These are phyloP conservation scores for Salix arbutifolia DNA, from an alignment of 345 rosid genomes.

Conservation along the genomic window DNA sequence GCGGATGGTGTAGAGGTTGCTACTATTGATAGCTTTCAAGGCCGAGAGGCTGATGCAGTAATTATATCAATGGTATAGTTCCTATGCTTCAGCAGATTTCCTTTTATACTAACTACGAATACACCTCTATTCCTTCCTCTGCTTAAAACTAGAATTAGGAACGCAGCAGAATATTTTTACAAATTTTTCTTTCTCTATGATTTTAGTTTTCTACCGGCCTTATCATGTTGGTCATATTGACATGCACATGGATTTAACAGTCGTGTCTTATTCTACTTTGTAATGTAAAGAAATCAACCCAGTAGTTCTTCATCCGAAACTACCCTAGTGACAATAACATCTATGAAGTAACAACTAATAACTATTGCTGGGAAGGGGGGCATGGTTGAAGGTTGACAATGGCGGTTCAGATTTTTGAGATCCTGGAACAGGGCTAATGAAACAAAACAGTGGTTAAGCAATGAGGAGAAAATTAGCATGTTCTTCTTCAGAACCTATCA, in stretches of 20 bases:
- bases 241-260: background rate
- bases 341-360: too few relatives aligned
- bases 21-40: conserved; percentile 95
- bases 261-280: too few relatives aligned
- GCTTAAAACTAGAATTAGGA: background rate
- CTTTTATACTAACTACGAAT: background rate
- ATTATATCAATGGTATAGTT: conserved; percentile 85
- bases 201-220: background rate
- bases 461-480: too few relatives aligned
- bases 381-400: too few relatives aligned
- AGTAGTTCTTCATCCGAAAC: too few relatives aligned
- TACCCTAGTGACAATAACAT: too few relatives aligned
- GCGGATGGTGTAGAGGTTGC: conserved; percentile 86
- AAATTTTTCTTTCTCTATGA: background rate
- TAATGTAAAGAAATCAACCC: too few relatives aligned
- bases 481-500: too few relatives aligned
- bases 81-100: background rate
- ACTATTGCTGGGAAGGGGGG: too few relatives aligned
- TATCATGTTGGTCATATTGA: background rate
- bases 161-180: background rate
- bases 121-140: background rate
- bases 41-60: conserved; percentile 94
- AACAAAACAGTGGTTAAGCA: too few relatives aligned
- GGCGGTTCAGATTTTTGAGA: too few relatives aligned
- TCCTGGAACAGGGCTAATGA: too few relatives aligned